These are phyloP conservation scores for Lactarius pseudohatsudake DNA, from an alignment of 768 basidiomycete genomes.

Conservation along the genomic window DNA sequence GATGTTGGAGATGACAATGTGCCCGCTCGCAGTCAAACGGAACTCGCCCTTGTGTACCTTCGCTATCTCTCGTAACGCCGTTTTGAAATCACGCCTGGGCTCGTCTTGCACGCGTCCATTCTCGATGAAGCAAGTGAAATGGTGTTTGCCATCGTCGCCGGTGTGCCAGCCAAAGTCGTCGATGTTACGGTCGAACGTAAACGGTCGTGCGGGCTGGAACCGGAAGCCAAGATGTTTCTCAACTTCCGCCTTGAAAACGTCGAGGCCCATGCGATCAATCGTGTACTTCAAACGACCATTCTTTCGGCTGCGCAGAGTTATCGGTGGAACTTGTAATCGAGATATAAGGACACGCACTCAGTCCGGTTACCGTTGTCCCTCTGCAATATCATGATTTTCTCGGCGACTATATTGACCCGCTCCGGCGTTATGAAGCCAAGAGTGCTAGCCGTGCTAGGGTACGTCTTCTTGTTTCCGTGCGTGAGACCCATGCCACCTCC, in stretches of 20 bases:
- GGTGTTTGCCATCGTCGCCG: constrained; percentile 86
- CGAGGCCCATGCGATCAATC: constrained; percentile 91
- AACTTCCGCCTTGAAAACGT: constrained; percentile 83
- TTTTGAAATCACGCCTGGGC: constrained; percentile 89
- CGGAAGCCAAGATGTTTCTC: constrained; percentile 83
- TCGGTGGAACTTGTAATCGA: background rate
- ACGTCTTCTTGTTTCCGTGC: constrained; percentile 98
- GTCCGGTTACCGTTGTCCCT: constrained; percentile 93
- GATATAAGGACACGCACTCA: constrained; percentile 56
- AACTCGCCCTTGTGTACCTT: constrained; percentile 92
- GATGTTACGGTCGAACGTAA: constrained; percentile 81
- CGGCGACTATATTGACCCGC: constrained; percentile 82
- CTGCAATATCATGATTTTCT: constrained; percentile 92
- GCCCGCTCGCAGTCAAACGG: constrained; percentile 94
- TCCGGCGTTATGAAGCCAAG: constrained; percentile 92
- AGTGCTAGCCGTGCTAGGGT: constrained; percentile 83
- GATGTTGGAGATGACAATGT: constrained; percentile 85
- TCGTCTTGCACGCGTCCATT: constrained; percentile 98
- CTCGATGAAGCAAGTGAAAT: constrained; percentile 94
- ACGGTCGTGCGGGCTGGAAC: constrained; percentile 72
- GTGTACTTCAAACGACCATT: constrained; percentile 96
- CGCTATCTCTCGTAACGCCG: constrained; percentile 89
- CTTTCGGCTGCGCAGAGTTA: constrained; percentile 41
- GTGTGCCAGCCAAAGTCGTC: constrained; percentile 95
- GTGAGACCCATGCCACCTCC: constrained; percentile 99